Conservation (phyloP, 805 yeast species). For the Wickerhamiella nectarea region DNA sequence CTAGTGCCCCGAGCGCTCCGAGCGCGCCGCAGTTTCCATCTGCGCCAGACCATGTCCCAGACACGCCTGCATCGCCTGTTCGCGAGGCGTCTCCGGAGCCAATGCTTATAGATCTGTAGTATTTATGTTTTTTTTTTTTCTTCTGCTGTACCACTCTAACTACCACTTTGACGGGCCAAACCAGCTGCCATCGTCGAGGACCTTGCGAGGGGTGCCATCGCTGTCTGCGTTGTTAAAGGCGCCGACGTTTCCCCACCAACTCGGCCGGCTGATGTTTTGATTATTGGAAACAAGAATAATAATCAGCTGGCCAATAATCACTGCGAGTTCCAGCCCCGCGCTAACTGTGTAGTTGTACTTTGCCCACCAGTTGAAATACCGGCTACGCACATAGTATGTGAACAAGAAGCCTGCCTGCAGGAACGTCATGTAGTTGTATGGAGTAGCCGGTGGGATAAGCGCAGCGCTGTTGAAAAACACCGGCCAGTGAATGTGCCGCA, state of each 20-base stretch:
- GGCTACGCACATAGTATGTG: slow-evolving; percentile 42
- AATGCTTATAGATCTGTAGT: slow-evolving; percentile 14
- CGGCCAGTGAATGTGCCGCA: slow-evolving; percentile 46
- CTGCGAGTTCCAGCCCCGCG: slow-evolving; percentile 53
- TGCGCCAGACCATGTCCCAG: background rate
- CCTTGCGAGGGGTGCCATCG: background rate
- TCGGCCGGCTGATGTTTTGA: slow-evolving; percentile 28
- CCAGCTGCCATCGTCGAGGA: background rate
- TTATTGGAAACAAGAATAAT: slow-evolving; percentile 40
- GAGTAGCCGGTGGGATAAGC: slow-evolving; percentile 61
- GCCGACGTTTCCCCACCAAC: slow-evolving; percentile 58
- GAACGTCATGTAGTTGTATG: slow-evolving; percentile 49
- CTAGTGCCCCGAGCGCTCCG: slow-evolving; percentile 3
- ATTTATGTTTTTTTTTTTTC: background rate
- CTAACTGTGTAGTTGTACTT: slow-evolving; percentile 57
- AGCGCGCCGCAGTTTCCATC: background rate
- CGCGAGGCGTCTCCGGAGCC: slow-evolving; percentile 10
- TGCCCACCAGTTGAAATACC: slow-evolving; percentile 59
- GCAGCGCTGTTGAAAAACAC: slow-evolving; percentile 50
- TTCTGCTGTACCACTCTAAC: background rate
- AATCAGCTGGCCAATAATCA: slow-evolving; percentile 47
- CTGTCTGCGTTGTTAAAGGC: slow-evolving; percentile 29
- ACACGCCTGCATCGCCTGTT: slow-evolving; percentile 5
- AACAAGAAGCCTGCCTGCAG: slow-evolving; percentile 42
- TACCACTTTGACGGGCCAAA: slow-evolving; percentile 7